Conservation (phyloP, 495 filamentous ascomycete genomes). For the Collariella sp. region DNA sequence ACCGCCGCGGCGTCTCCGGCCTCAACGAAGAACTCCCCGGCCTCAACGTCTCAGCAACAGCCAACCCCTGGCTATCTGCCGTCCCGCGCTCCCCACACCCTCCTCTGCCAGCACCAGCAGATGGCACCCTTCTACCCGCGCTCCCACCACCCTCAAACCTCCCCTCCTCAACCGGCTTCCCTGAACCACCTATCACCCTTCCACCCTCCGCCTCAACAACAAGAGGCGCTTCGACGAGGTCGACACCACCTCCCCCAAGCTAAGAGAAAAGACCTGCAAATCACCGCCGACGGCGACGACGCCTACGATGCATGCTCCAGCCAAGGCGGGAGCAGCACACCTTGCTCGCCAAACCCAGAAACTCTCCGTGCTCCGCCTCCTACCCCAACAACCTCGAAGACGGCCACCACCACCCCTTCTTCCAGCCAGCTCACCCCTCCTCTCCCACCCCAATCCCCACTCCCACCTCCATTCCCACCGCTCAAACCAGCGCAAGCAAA, state of each 20-base stretch:
- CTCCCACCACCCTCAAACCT: neutral
- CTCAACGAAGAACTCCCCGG: neutral
- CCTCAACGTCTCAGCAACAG: conserved; percentile 13
- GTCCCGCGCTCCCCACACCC: conserved; percentile 28
- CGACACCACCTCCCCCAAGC: neutral
- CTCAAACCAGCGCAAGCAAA: neutral
- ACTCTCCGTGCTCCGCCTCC: neutral
- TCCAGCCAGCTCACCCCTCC: neutral
- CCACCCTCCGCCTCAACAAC: neutral
- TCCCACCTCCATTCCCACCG: neutral
- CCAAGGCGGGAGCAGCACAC: neutral
- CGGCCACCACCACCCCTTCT: neutral
- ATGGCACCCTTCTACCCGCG: neutral
- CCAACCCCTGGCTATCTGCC: conserved; percentile 37
- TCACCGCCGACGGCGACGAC: neutral
- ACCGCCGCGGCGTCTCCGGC: conserved; percentile 5
- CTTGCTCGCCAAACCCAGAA: neutral
- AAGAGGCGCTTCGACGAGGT: conserved; percentile 4
- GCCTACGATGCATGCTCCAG: neutral
- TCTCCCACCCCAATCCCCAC: neutral
- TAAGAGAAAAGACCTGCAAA: neutral
- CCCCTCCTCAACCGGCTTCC: neutral
- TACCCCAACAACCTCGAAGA: neutral
- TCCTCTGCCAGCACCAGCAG: neutral
- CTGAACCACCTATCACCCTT: neutral